Evolutionary conservation across 2,329 filamentous ascomycete species (phyloP), one percentile per base, ranked within the genome.

Genomic region (Alternaria gansuensis): DNA sequence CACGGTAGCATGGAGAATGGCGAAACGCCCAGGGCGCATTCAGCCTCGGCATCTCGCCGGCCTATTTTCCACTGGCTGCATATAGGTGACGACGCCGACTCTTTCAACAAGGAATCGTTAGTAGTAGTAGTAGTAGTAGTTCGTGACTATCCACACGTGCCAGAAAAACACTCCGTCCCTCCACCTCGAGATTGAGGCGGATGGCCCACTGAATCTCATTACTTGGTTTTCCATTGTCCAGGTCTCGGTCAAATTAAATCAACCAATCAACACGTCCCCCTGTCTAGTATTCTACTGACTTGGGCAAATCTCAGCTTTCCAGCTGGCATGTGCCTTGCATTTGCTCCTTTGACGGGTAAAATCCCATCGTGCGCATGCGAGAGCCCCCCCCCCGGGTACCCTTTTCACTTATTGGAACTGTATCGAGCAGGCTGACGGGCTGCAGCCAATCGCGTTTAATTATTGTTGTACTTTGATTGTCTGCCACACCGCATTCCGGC

Each of bases 291-390:
- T 59, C 57, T 51, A 48, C 44, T 60, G 13, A 23, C 34, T 33
- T 53, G 37, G 33, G 40, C 41, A 45, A 56, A 61, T 57, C 48
- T 51, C 54, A 54, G 54, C 39, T 36, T 63, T 46, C 56, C 64
- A 64, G 63, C 62, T 68, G 63, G 57, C 53, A 54, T 59, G 73
- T 76, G 69, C 74, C 73, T 75, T 75, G 73, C 72, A 72, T 57
- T 50, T 60, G 67, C 59, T 65, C 52, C 41, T 53, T n/a, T 34
- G 54, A 69, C 69, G 74, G 74, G 69, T 75, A n/a, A 75, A 75
- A 75, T 74, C 71, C 65, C 62, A 56, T 52, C 59, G 57, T 60
- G 43, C 54, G n/a, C 54, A 64, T 64, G 60, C 63, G 60, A 57
- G 40, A 46, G 37, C 21, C 29, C 69, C 66, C 65, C 67, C 63